Evolutionary conservation across 1,284 basidiomycete species (phyloP).

Genomic region (Chondrostereum purpureum): DNA sequence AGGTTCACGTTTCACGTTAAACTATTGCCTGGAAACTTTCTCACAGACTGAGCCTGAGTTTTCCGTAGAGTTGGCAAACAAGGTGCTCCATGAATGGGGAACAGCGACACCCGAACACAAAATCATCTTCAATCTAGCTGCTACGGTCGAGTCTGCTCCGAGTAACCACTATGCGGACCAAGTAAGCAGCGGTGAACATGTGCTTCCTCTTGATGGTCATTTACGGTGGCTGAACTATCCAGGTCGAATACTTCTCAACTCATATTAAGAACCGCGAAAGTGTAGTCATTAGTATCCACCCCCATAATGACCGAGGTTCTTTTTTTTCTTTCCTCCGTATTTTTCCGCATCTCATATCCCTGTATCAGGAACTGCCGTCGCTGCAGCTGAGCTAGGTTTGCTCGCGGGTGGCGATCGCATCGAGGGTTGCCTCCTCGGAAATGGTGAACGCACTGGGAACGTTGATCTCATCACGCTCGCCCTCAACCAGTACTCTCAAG

Average conservation of each 20-base stretch:
- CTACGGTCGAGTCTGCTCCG: constrained; percentile 85
- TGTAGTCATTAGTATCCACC: constrained; percentile 78
- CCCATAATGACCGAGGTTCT: constrained; percentile 82
- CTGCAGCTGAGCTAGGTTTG: constrained; percentile 79
- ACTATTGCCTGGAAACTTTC: constrained; percentile 92
- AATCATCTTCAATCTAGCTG: constrained; percentile 89
- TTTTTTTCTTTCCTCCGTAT: constrained; percentile 1
- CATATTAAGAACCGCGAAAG: constrained; percentile 75
- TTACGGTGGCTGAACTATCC: not conserved
- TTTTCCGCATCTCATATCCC: not conserved
- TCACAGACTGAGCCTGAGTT: constrained; percentile 88
- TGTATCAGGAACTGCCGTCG: constrained; percentile 74
- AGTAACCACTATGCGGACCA: constrained; percentile 90
- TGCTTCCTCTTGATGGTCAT: not conserved
- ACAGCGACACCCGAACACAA: constrained; percentile 57
- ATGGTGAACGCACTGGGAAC: constrained; percentile 89
- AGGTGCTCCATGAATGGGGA: constrained; percentile 74
- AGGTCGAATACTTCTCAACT: constrained; percentile 84
- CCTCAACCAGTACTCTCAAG: constrained; percentile 86
- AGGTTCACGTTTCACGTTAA: constrained; percentile 77
- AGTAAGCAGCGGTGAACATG: constrained; percentile 28
- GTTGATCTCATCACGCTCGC: constrained; percentile 89
- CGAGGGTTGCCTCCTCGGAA: constrained; percentile 87
- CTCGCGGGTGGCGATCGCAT: constrained; percentile 85
- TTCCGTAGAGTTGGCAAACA: constrained; percentile 78